These are phyloP conservation scores for Pterocarpus santalinus DNA, from an alignment of 306 rosid genomes.

Conservation along the genomic window DNA sequence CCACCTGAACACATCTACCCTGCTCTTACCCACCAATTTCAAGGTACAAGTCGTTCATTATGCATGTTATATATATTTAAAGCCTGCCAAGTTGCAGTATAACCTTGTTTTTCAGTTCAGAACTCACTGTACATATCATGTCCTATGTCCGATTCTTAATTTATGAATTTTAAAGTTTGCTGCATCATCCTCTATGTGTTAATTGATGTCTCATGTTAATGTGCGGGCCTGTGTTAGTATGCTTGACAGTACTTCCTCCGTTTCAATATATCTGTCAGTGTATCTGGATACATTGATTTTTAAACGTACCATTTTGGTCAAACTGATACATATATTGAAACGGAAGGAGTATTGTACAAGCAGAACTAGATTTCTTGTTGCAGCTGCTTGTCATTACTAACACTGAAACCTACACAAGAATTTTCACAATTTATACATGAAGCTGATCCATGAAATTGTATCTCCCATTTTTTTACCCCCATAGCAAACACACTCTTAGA, in stretches of 20 bases:
- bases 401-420: background rate
- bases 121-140: background rate
- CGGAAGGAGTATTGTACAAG: background rate
- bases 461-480: too few relatives aligned
- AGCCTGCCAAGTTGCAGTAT: background rate
- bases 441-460: too few relatives aligned
- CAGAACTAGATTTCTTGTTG: background rate
- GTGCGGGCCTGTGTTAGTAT: background rate
- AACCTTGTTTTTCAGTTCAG: conserved; percentile 1
- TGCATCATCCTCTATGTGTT: background rate
- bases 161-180: background rate
- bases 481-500: background rate
- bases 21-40: too few relatives aligned
- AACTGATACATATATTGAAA: too few relatives aligned
- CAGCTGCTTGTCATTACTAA: too few relatives aligned
- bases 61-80: background rate
- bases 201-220: background rate
- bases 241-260: background rate
- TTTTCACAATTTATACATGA: background rate
- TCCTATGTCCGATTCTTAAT: background rate
- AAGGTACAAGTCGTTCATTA: background rate
- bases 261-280: too few relatives aligned
- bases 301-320: too few relatives aligned
- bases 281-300: too few relatives aligned
- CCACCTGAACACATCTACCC: too few relatives aligned